Percentiles rank a stretch among this genome's conserved stretches.
Conservation (phyloP, 768 basidiomycete species). For the Hydnomerulius pinastri region DNA sequence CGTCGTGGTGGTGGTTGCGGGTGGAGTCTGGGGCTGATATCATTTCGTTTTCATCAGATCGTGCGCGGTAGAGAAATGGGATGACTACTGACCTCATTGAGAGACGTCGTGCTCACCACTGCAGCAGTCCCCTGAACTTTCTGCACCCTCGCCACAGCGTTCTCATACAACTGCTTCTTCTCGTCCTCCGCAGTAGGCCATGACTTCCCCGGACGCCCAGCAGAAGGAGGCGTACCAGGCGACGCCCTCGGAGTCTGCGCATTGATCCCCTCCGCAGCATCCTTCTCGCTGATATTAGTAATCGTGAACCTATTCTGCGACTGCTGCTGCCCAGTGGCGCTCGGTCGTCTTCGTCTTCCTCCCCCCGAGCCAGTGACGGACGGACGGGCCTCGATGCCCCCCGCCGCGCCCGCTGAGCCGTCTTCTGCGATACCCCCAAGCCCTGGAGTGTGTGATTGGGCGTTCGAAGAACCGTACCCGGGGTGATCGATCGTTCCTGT, state of each 20-base stretch:
- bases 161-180: slow-evolving; percentile 41
- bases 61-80: background rate
- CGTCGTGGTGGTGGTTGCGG: slow-evolving; percentile 5
- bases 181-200: slow-evolving; percentile 46
- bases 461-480: slow-evolving; percentile 22
- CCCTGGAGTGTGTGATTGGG: slow-evolving; percentile 16
- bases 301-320: slow-evolving; percentile 41
- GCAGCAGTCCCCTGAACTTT: slow-evolving; percentile 37
- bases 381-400: slow-evolving; percentile 8
- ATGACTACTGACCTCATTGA: slow-evolving; percentile 24
- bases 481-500: slow-evolving; percentile 29
- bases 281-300: slow-evolving; percentile 41
- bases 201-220: slow-evolving; percentile 18
- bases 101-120: slow-evolving; percentile 26
- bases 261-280: slow-evolving; percentile 37
- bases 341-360: slow-evolving; percentile 33
- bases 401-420: slow-evolving; percentile 3
- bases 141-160: slow-evolving; percentile 41
- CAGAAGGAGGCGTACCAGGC: slow-evolving; percentile 28
- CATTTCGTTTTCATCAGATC: background rate
- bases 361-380: slow-evolving; percentile 1
- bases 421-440: slow-evolving; percentile 30
- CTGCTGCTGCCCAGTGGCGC: slow-evolving; percentile 15
- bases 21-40: slow-evolving; percentile 4
- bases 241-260: slow-evolving; percentile 15